Base-by-base conservation (phyloP, 495 filamentous ascomycete species). In the Schizothecium vesticola region DNA sequence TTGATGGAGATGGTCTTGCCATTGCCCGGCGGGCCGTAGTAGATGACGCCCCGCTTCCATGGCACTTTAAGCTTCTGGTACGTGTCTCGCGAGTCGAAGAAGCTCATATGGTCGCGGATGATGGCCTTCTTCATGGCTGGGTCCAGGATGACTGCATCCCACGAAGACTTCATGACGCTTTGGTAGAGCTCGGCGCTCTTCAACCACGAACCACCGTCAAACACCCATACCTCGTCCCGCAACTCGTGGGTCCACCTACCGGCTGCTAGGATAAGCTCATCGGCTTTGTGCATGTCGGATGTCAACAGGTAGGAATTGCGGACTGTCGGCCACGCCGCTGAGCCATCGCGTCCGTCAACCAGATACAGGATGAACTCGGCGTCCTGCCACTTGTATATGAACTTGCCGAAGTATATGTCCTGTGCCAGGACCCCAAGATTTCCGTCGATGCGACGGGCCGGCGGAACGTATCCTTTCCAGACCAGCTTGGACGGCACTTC, bases 1-100 rank as follows among this genome's bases (percentile, higher is more conserved):
- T 89, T 89, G 79, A 89, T 87, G 28, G 81, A 83, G 70, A 89
- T 86, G n/a, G 88, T 90, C 77, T 91, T 91, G 3, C 88, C 88
- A 69, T 89, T 90, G 0, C 86, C 86, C 0, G 85, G 86, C 11
- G 85, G 86, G 0, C 86, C 86, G 68, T 87, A 80, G 76, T 86
- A 87, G 61, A 88, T 87, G 55, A 88, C 74, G 1, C 84, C 84
- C 57, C 85, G 73, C 75, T 82, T 78, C 74, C 75, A 81, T 16
- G 89, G 87, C 11, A 90, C 87, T 62, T 83, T 82, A 21, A 90
- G 79, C n/a, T 80, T 70, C 6, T 74, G 70, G 73, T 90, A 91
- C 11, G 82, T 82, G 21, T 80, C 78, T 21, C 80, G 77, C 0
- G 78, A 78, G 55, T 84, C 78, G 73, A 89, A 91, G 75, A 91